Evolutionary conservation across 1,139 yeast genomes (phyloP), one percentile per base, ranked within the genome.

Genomic region (Yamadazyma jaroonii): DNA sequence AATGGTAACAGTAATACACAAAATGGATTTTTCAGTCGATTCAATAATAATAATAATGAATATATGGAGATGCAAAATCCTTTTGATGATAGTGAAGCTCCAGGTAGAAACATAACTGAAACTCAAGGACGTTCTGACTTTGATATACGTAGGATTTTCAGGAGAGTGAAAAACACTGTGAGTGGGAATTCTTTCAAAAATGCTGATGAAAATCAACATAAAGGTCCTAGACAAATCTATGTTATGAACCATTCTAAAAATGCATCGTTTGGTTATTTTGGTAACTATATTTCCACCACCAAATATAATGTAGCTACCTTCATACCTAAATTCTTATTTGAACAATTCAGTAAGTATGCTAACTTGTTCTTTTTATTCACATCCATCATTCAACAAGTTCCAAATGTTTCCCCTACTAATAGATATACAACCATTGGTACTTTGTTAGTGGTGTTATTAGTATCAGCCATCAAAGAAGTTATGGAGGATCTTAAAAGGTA

Each of bases 301-400:
- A 94, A 94, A 61, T 94, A 94, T 67, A 94, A 92, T 59, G 63
- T 81, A 43, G 96, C 95, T 23, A 94, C 98, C 0, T 94, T 94
- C 56, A 49, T 94, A 38, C 98, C 98, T 12, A 94, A 94, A 58
- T 94, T 94, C 56, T 64, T 94, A 47, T 88, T 90, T 54, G 98
- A 94, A 63, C 98, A 94, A 61, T 94, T 94, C 61, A 86, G 97
- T 45, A 94, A 92, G 59, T 94, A 94, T 59, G 97, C 99, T 21
- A 94, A 94, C 57, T 69, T 94, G 59, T 94, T 94, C 62, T 94
- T 94, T 60, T 66, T 94, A 38, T 87, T 88, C 67, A 94, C 99
- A 0, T 85, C 97, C 3, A 74, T 79, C 30, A 92, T 94, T 49
- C 99, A 94, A 65, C 99, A 94, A 59, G 97, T 94, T 10, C 99